Evolutionary conservation across 2,329 filamentous ascomycete genomes (phyloP).

Genomic region (Epichloe sp.): DNA sequence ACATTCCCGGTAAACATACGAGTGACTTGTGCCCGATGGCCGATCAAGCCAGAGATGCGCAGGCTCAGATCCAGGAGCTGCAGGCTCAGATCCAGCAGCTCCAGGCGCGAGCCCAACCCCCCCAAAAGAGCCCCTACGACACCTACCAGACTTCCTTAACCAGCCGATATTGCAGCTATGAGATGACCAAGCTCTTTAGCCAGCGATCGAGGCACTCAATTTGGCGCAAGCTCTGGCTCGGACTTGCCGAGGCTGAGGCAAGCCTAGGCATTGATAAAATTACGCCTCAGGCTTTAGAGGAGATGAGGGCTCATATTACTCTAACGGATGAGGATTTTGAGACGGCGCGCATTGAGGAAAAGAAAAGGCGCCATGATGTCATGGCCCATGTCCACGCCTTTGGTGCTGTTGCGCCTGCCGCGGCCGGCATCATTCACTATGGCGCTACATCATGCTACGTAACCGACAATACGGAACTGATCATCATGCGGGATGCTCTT

Average conservation of each 20-base stretch:
- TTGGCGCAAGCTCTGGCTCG: conserved; percentile 79
- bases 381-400: conserved; percentile 66
- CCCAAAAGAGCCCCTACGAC: conserved; percentile 13
- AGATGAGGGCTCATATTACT: conserved; percentile 62
- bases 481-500: conserved; percentile 51
- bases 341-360: conserved; percentile 64
- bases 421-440: conserved; percentile 73
- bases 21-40: neutral
- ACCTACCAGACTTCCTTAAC: conserved; percentile 53
- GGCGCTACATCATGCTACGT: conserved; percentile 30
- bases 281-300: conserved; percentile 57
- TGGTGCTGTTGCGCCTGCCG: conserved; percentile 58
- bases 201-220: conserved; percentile 60
- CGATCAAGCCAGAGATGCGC: conserved; percentile 3
- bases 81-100: conserved; percentile 6
- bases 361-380: conserved; percentile 48
- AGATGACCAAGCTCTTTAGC: conserved; percentile 73
- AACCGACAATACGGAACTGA: conserved; percentile 67
- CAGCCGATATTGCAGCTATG: conserved; percentile 57
- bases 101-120: conserved; percentile 2
- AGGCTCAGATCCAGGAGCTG: conserved; percentile 7
- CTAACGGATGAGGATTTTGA: conserved; percentile 70
- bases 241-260: conserved; percentile 69
- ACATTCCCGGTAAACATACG: too few relatives aligned
- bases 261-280: conserved; percentile 65